These are phyloP conservation scores for Bifiguratus adelaidae DNA, from an alignment of 192 early-diverging fungal genomes.

Conservation along the genomic window DNA sequence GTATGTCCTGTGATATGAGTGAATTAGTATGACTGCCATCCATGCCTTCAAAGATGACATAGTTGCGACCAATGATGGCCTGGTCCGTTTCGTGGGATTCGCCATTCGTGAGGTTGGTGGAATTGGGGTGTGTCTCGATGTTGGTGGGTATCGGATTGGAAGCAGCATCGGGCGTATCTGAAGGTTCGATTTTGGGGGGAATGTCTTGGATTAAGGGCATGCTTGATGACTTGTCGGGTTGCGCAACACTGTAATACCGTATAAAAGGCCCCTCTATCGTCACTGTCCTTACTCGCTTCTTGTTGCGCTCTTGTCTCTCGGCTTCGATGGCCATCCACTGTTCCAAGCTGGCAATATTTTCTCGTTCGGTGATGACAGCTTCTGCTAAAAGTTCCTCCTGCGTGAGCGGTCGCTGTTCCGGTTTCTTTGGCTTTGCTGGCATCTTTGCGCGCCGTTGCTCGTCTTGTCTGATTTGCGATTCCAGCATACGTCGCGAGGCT, in stretches of 20 bases:
- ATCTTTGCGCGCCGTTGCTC: conserved; percentile 20
- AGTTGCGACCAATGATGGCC: conserved; percentile 34
- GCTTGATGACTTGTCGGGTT: conserved; percentile 18
- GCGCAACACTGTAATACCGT: conserved; percentile 33
- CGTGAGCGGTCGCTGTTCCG: conserved; percentile 24
- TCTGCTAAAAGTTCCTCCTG: conserved; percentile 42
- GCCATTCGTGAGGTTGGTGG: conserved; percentile 6
- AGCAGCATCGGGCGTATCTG: too few relatives aligned
- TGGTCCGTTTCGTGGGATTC: conserved; percentile 11
- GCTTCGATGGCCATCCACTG: conserved; percentile 38
- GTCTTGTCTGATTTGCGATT: conserved; percentile 31
- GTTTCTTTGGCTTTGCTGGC: conserved; percentile 31
- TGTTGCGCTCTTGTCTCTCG: conserved; percentile 24
- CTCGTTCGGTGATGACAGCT: conserved; percentile 36
- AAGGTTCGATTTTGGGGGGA: conserved; percentile 15
- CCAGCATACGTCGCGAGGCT: conserved; percentile 31
- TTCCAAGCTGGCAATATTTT: conserved; percentile 32
- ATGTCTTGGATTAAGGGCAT: too few relatives aligned
- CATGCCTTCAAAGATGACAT: conserved; percentile 25
- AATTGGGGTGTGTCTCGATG: background rate
- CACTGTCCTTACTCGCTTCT: conserved; percentile 22
- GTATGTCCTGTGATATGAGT: conserved; percentile 1
- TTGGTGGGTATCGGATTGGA: too few relatives aligned
- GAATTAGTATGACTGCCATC: background rate
- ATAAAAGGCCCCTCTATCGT: conserved; percentile 26